These are phyloP conservation scores for Aspergillus diversus DNA, from an alignment of 495 filamentous ascomycete genomes.

Conservation along the genomic window DNA sequence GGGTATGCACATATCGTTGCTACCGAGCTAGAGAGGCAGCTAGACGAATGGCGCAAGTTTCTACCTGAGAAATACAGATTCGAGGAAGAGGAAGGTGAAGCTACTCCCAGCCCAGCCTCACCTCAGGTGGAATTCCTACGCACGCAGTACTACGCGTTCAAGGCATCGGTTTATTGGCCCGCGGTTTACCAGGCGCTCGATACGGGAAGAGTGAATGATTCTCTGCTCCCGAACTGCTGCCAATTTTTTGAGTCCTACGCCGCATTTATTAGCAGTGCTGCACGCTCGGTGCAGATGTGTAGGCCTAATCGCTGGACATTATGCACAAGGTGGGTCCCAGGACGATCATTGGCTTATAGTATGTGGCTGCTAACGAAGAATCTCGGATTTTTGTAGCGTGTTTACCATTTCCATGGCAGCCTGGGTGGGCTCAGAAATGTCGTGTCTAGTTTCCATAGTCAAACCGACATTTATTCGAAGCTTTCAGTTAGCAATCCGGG, in stretches of 20 bases:
- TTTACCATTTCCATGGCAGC: background rate
- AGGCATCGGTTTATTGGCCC: slow-evolving; percentile 17
- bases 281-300: background rate
- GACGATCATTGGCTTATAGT: background rate
- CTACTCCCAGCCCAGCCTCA: background rate
- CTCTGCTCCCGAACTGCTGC: background rate
- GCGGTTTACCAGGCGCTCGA: background rate
- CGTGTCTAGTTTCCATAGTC: background rate
- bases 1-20: slow-evolving; percentile 15
- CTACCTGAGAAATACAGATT: background rate
- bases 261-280: background rate
- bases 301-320: slow-evolving; percentile 9
- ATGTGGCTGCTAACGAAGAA: background rate
- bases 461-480: background rate
- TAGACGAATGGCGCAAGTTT: slow-evolving; percentile 12
- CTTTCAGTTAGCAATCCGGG: background rate
- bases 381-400: background rate
- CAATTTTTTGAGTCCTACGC: slow-evolving; percentile 1
- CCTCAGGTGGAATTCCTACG: slow-evolving; percentile 8
- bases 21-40: slow-evolving; percentile 6
- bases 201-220: background rate
- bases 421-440: background rate
- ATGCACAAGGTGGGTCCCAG: background rate
- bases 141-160: slow-evolving; percentile 13
- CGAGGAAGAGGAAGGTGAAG: background rate